Conservation (phyloP, 2,329 filamentous ascomycete species). For the Neofusicoccum sp. region DNA sequence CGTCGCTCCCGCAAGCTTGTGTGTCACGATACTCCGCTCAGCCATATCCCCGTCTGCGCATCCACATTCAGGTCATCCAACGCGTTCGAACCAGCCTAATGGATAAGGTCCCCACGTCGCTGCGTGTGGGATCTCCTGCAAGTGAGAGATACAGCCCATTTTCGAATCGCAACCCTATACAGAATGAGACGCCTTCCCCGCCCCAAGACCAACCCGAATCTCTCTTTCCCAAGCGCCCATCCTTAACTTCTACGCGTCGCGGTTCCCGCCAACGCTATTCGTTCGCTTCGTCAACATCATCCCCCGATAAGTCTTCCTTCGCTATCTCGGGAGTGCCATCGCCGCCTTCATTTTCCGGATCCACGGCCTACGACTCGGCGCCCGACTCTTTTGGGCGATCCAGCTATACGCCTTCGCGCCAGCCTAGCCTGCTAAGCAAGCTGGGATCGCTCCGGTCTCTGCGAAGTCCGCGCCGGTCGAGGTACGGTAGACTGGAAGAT, state of each 20-base stretch:
- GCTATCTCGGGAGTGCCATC: background rate
- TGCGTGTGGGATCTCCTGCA: conserved; percentile 31
- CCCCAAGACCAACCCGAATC: conserved; percentile 36
- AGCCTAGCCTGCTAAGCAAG: conserved; percentile 31
- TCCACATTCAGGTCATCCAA: background rate
- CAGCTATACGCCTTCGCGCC: conserved; percentile 25
- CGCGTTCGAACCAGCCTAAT: conserved; percentile 21
- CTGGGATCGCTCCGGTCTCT: conserved; percentile 30
- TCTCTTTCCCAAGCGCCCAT: conserved; percentile 35
- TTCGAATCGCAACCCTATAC: conserved; percentile 25
- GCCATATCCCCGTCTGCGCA: background rate
- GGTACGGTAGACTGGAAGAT: conserved; percentile 35
- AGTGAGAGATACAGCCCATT: conserved; percentile 21
- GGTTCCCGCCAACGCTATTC: conserved; percentile 25
- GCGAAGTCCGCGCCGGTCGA: conserved; percentile 17
- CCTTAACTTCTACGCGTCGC: conserved; percentile 31
- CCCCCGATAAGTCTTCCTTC: background rate
- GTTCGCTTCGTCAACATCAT: background rate
- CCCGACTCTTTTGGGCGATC: conserved; percentile 25
- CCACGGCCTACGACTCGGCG: conserved; percentile 31
- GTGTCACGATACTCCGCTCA: background rate
- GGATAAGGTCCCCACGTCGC: conserved; percentile 30
- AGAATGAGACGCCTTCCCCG: conserved; percentile 27
- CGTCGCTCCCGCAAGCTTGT: too few species aligned
- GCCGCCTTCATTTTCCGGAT: conserved; percentile 31